Evolutionary conservation across 495 filamentous ascomycete genomes (phyloP).

Genomic region (Penicillium bovifimosum): DNA sequence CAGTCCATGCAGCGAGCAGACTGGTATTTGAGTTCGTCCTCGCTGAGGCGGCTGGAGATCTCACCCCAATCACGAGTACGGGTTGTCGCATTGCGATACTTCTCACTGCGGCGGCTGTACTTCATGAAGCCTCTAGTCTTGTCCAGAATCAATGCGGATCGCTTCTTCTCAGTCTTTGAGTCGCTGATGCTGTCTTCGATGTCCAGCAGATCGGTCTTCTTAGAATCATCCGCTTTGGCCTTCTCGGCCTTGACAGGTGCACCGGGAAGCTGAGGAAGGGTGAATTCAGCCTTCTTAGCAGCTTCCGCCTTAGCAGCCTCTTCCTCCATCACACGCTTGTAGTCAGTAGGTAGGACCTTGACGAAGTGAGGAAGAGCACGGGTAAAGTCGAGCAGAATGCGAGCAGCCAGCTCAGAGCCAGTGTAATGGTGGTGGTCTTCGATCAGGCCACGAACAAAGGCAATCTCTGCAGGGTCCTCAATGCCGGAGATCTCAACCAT

Average conservation of each 20-base stretch:
- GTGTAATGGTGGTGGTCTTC: constrained; percentile 99
- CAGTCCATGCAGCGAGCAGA: constrained; percentile 99
- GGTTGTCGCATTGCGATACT: constrained; percentile 84
- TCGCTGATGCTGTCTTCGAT: constrained; percentile 93
- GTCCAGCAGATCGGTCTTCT: constrained; percentile 81
- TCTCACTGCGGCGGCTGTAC: constrained; percentile 89
- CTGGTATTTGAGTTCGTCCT: constrained; percentile 98
- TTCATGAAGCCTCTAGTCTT: constrained; percentile 99
- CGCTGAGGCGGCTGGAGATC: constrained; percentile 79
- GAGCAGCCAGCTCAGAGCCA: constrained; percentile 92
- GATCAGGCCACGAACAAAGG: constrained; percentile 86
- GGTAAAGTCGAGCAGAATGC: constrained; percentile 94
- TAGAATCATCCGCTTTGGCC: constrained; percentile 55
- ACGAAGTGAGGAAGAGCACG: constrained; percentile 87
- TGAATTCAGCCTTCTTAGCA: constrained; percentile 77
- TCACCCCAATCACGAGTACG: constrained; percentile 94
- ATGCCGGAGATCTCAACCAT: constrained; percentile 93
- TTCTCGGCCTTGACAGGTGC: constrained; percentile 48
- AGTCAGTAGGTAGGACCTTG: constrained; percentile 93
- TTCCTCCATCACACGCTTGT: constrained; percentile 89
- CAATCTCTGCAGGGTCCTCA: constrained; percentile 88
- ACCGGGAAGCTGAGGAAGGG: constrained; percentile 71
- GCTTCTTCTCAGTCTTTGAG: constrained; percentile 85
- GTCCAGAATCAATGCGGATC: constrained; percentile 86
- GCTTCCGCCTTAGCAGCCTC: constrained; percentile 80